A percentile compares a stretch with the other conserved stretches of the same genome.
phyloP scores from a whole-genome alignment of 2,329 filamentous ascomycete species.

The Colletotrichum camelliae region DNA sequence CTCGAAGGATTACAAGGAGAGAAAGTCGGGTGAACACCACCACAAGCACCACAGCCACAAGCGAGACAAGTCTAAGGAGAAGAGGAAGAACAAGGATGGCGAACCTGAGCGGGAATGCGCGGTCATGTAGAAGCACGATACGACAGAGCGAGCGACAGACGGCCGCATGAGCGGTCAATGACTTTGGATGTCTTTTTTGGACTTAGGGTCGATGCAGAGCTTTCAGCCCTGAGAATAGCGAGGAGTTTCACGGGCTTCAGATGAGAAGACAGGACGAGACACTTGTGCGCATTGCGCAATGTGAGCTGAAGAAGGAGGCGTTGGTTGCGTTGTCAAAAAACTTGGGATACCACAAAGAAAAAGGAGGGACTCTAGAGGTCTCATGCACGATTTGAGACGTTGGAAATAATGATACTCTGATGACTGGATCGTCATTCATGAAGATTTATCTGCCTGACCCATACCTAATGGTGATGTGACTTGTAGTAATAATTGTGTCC shows the following conservation, averaged over 20 bases:
- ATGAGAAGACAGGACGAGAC: not conserved
- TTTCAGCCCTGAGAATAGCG: not conserved
- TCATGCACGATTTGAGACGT: not conserved
- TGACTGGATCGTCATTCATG: constrained; percentile 8
- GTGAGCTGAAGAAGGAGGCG: not conserved
- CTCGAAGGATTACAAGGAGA: constrained; percentile 13
- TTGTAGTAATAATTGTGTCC: not conserved
- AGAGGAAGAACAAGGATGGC: constrained; percentile 37
- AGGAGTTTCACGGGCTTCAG: constrained; percentile 11
- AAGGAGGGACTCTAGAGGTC: not conserved
- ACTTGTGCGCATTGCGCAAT: not conserved
- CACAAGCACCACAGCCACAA: constrained; percentile 38
- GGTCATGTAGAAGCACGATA: constrained; percentile 45
- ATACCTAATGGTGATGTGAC: not conserved
- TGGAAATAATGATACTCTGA: constrained; percentile 8
- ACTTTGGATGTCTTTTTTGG: not conserved
- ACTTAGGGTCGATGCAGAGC: not conserved
- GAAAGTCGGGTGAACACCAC: constrained; percentile 24
- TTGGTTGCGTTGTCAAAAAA: not conserved
- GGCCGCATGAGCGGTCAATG: not conserved
- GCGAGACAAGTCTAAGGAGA: constrained; percentile 42
- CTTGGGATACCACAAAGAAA: constrained; percentile 9
- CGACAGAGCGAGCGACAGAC: not conserved
- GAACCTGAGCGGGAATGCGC: constrained; percentile 52
- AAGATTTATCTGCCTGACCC: not conserved